Conservation (phyloP, 371 early-diverging fungal species). For the Circinella umbellata region DNA sequence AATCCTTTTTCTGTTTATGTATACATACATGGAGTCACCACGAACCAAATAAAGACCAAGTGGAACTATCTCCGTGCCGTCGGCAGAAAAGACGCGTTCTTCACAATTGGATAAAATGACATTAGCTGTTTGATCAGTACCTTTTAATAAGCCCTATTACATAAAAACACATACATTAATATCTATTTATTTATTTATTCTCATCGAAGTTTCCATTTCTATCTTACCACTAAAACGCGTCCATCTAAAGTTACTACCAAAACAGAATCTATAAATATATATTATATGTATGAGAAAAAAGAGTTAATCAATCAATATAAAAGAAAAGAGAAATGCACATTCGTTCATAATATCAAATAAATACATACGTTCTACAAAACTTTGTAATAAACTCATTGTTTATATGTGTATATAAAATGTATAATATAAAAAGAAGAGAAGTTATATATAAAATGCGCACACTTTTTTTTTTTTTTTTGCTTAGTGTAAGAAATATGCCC, state of each 20-base stretch:
- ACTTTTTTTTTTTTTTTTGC: not conserved
- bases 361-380: constrained; percentile 40
- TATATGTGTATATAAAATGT: not conserved
- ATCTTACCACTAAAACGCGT: constrained; percentile 60
- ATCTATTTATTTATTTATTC: too few species aligned
- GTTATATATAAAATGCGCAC: too few species aligned
- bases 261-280: constrained; percentile 31
- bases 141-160: constrained; percentile 70
- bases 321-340: not conserved
- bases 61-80: constrained; percentile 72
- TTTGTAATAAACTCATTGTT: constrained; percentile 40
- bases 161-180: not conserved
- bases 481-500: not conserved
- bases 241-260: constrained; percentile 67
- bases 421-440: not conserved
- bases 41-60: constrained; percentile 80
- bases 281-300: too few species aligned
- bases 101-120: constrained; percentile 73
- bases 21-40: constrained; percentile 75
- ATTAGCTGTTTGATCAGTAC: constrained; percentile 83
- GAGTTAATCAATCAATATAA: not conserved
- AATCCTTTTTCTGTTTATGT: too few species aligned
- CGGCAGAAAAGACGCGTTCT: constrained; percentile 79
- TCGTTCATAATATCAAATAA: not conserved
- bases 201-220: not conserved